These are phyloP conservation scores for Podosphaera fusca DNA, from an alignment of 2,329 filamentous ascomycete genomes.

Conservation along the genomic window DNA sequence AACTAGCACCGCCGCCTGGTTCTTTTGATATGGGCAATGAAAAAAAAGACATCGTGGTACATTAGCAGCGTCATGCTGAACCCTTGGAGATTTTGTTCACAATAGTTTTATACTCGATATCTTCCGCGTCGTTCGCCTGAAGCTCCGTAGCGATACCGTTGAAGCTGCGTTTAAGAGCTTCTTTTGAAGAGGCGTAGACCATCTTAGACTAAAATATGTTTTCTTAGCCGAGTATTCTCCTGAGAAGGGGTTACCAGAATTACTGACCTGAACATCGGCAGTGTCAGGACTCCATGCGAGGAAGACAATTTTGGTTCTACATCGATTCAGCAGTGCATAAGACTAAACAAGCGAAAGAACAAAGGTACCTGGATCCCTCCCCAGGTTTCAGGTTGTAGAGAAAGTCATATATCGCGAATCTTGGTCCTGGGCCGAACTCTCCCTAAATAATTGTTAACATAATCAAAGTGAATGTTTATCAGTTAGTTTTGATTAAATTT, in stretches of 20 bases:
- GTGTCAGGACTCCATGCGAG: conserved; percentile 65
- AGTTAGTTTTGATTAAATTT: background rate
- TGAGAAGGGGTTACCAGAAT: background rate
- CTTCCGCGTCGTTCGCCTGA: conserved; percentile 65
- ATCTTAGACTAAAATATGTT: conserved; percentile 46
- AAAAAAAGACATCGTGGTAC: background rate
- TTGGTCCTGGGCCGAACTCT: conserved; percentile 39
- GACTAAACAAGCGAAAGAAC: background rate
- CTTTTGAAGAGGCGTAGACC: conserved; percentile 77
- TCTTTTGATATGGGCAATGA: background rate
- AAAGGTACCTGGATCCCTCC: conserved; percentile 43
- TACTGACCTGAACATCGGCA: conserved; percentile 48
- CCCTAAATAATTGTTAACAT: conserved; percentile 21
- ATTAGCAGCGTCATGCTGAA: conserved; percentile 21
- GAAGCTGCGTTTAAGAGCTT: conserved; percentile 58
- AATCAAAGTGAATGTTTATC: background rate
- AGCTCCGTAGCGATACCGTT: conserved; percentile 54
- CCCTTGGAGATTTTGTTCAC: conserved; percentile 41
- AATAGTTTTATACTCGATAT: conserved; percentile 56
- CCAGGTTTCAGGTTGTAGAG: conserved; percentile 49
- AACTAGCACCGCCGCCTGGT: background rate
- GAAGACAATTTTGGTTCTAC: conserved; percentile 56
- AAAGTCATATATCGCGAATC: conserved; percentile 73
- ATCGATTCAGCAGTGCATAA: conserved; percentile 6
- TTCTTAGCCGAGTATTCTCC: background rate